Base-by-base conservation (phyloP, 352 stramenopile genomes). In the Phytophthora sp. region DNA sequence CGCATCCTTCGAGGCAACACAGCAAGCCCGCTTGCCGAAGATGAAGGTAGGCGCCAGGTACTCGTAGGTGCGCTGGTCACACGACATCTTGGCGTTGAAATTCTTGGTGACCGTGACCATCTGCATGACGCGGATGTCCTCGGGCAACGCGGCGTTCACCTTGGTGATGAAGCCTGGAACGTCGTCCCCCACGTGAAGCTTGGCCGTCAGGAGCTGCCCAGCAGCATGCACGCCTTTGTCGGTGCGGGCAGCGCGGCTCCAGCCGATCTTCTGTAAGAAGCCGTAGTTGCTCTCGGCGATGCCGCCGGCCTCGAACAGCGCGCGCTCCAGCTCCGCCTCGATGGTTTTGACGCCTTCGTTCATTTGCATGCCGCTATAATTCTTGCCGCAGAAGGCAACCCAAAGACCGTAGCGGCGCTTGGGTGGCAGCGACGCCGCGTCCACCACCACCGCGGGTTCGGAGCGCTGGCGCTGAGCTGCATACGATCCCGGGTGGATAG, bases 161-260 rank as follows among this genome's bases (percentile, higher is more conserved):
- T 80, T 79, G 2, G 64, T 67, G 3, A 94, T 26, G 36, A 96
- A 96, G 11, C 59, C 75, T 3, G 73, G 31, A 0, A 94, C 63
- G 52, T 95, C 86, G 27, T 92, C 82, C 26, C 80, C 82, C 1
- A 96, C 77, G n/a, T 90, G 84, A 20, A 98, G 74, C 63, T 96
- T 97, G 29, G 80, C 86, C 2, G 82, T 90, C 35, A 98, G 60
- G 47, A 97, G 58, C 56, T 97, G 88, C 0, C 89, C 89, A 0
- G 88, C 85, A 6, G 91, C 91, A 59, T 97, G 89, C 24, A 98
- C 91, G 47, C 90, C 90, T 67, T 98, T 98, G 75, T 98, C 91
- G 5, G 91, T 98, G 20, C 91, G 81, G 2, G 89, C 91, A 1
- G 90, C 88, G 36, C 91, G 88, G 49, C 82, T 95, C 89, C 89